These are phyloP conservation scores for Serendipita sp. DNA, from an alignment of 768 basidiomycete genomes.

Conservation along the genomic window DNA sequence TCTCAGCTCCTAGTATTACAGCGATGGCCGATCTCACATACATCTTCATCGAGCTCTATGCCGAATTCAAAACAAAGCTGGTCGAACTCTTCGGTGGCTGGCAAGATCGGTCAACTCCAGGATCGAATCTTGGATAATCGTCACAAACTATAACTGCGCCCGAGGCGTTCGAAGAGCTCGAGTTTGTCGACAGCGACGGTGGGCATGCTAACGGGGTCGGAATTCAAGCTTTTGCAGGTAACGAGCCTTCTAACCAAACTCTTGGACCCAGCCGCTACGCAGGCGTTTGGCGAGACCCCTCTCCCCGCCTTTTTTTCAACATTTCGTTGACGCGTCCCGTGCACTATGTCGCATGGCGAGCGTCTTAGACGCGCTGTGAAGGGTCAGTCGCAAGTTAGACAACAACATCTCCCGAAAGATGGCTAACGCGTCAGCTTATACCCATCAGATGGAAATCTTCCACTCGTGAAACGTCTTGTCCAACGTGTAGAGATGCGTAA, in stretches of 20 bases:
- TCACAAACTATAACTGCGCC: constrained; percentile 56
- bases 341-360: constrained; percentile 64
- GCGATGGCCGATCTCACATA: constrained; percentile 24
- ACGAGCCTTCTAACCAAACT: neutral
- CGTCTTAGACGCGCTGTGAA: constrained; percentile 67
- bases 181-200: constrained; percentile 92
- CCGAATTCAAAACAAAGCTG: constrained; percentile 94
- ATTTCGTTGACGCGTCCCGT: constrained; percentile 23
- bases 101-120: constrained; percentile 12
- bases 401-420: constrained; percentile 4
- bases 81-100: constrained; percentile 91
- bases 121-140: constrained; percentile 4
- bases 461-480: constrained; percentile 76
- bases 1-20: neutral
- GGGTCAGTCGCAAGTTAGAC: constrained; percentile 25
- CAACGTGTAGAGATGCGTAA: constrained; percentile 82
- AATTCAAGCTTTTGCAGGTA: neutral
- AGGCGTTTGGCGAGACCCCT: neutral
- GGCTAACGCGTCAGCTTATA: constrained; percentile 10
- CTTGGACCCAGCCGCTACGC: neutral
- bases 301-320: neutral
- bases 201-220: constrained; percentile 41
- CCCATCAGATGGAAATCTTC: constrained; percentile 74
- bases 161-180: constrained; percentile 80
- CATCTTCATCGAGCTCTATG: constrained; percentile 94